A percentile compares a stretch with the other conserved stretches of the same genome.
Conservation (phyloP, 78 protist genomes). For the Isochrysis galbana region DNA sequence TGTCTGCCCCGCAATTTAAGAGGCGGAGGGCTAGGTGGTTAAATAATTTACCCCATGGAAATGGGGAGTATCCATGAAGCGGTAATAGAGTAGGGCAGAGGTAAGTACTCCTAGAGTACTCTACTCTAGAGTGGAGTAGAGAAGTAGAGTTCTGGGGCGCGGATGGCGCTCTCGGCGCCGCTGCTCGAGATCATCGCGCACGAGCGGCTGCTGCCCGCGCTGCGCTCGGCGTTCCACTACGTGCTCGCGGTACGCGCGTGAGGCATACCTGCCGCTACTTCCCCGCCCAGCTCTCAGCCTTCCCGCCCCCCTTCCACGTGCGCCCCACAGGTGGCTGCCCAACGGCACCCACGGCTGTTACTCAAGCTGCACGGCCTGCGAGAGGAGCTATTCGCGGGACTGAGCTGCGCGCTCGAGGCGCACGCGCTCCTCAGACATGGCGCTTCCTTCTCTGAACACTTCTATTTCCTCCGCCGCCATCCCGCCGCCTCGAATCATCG, state of each 20-base stretch:
- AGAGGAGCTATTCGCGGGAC: not conserved
- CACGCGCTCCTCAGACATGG: not conserved
- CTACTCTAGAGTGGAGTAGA: no score
- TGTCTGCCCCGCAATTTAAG: no score
- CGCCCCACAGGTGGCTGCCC: not conserved
- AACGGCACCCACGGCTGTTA: not conserved
- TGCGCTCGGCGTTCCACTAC: not conserved
- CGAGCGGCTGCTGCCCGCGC: not conserved
- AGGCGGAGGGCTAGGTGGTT: no score
- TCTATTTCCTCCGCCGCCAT: not conserved
- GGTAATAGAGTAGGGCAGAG: no score
- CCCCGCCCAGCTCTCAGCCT: not conserved
- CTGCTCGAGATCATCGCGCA: not conserved
- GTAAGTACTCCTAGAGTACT: no score
- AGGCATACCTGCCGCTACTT: no score
- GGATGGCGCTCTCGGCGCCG: no score
- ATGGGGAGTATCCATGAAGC: no score
- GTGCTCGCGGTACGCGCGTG: not conserved
- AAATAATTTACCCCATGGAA: no score
- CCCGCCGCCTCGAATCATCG: not conserved
- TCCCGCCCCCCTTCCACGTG: not conserved
- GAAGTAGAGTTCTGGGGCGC: no score
- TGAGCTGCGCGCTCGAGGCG: not conserved
- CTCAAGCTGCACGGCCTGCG: not conserved
- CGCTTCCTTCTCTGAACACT: not conserved